Percentiles rank a stretch among this genome's conserved stretches.
phyloP scores from a whole-genome alignment of 352 stramenopile species.

The Phytophthora meadii region DNA sequence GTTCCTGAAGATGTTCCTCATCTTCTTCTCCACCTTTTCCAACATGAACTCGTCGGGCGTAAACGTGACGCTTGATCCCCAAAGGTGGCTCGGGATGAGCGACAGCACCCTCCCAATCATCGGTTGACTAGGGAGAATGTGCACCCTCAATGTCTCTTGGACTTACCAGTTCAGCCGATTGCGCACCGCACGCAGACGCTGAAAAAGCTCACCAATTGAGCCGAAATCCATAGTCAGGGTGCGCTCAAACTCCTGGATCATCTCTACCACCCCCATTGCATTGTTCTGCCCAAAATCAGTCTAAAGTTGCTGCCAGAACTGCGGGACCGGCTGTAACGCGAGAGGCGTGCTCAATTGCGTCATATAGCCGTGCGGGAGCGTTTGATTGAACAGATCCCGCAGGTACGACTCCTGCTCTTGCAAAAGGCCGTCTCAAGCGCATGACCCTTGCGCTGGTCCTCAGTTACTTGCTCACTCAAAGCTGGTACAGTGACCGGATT shows the following conservation, averaged over 20 bases:
- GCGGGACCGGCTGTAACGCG: constrained; percentile 4
- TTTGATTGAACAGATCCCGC: constrained; percentile 3
- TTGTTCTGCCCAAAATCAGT: not conserved
- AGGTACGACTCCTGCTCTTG: constrained; percentile 15
- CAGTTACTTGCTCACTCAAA: no score
- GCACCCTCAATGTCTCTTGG: not conserved
- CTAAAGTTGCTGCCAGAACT: not conserved
- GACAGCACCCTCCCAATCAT: not conserved
- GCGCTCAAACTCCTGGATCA: not conserved
- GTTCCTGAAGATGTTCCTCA: constrained; percentile 4
- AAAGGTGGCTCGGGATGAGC: not conserved
- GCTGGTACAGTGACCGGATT: no score
- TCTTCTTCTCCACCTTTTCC: constrained; percentile 13
- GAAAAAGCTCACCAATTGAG: not conserved
- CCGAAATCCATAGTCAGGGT: not conserved
- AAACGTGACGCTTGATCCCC: not conserved
- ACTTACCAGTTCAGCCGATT: not conserved
- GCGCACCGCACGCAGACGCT: not conserved
- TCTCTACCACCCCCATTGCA: not conserved
- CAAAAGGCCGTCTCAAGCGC: constrained; percentile 2
- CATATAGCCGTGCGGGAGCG: constrained; percentile 15
- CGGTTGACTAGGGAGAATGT: not conserved
- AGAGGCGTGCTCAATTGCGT: constrained; percentile 6
- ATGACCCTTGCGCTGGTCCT: not conserved
- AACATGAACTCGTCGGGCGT: not conserved